phyloP scores from a whole-genome alignment of 306 rosid species.

The Mimosa bimucronata region DNA sequence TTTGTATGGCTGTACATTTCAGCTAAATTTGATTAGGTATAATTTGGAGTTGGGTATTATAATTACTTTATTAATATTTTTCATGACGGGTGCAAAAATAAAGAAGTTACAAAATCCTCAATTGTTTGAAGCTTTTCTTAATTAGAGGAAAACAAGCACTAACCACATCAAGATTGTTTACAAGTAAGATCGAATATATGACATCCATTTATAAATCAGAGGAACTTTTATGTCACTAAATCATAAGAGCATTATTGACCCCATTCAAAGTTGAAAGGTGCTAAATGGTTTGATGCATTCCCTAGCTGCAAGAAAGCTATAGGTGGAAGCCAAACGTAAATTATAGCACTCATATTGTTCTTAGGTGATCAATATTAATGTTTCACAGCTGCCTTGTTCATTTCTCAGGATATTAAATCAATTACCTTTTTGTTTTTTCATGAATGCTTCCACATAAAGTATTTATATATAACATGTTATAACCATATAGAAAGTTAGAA shows the following conservation, averaged over 20 bases:
- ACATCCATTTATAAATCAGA: too few relatives aligned
- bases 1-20: neutral
- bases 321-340: neutral
- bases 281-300: neutral
- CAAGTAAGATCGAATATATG: too few relatives aligned
- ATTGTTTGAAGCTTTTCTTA: too few relatives aligned
- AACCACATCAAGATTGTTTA: too few relatives aligned
- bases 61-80: neutral
- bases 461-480: neutral
- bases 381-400: conserved; percentile 15
- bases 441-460: conserved; percentile 13
- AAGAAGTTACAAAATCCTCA: neutral
- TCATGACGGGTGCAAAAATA: neutral
- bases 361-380: neutral
- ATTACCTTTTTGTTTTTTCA: neutral
- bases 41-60: neutral
- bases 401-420: neutral
- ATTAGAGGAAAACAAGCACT: too few relatives aligned
- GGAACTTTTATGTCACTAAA: too few relatives aligned
- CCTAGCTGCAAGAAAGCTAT: neutral
- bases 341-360: neutral
- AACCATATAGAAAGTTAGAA: neutral
- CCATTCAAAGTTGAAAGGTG: neutral
- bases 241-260: too few relatives aligned
- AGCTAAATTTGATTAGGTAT: neutral